These are phyloP conservation scores for Pelagomonas calceolata DNA, from an alignment of 108 stramenopile species.

Conservation along the genomic window DNA sequence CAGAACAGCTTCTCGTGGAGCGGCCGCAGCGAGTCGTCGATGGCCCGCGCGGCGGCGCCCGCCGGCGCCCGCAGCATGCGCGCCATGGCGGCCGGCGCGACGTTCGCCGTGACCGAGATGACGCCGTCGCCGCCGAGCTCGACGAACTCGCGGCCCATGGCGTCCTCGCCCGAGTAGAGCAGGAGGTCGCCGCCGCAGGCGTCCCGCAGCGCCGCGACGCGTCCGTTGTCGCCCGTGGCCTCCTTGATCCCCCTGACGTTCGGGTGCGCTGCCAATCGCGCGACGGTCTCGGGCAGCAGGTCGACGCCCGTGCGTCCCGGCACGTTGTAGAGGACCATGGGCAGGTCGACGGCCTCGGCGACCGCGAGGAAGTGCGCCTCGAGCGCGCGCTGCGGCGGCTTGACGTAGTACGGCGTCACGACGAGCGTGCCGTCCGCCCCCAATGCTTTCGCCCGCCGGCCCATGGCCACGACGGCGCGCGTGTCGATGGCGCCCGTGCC, in stretches of 20 bases:
- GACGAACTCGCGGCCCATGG: constrained; percentile 62
- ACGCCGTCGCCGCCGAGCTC: constrained; percentile 75
- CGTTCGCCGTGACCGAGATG: constrained; percentile 76
- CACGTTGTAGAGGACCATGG: constrained; percentile 81
- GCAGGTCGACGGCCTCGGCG: constrained; percentile 65
- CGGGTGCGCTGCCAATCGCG: constrained; percentile 45
- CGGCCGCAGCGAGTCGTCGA: constrained; percentile 48
- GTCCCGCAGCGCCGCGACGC: constrained; percentile 41
- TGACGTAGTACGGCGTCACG: constrained; percentile 85
- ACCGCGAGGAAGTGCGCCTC: constrained; percentile 58
- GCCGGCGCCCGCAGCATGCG: constrained; percentile 51
- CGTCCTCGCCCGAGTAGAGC: constrained; percentile 79
- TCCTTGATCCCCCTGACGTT: constrained; percentile 73
- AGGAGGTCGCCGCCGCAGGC: constrained; percentile 43
- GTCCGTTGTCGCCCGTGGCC: constrained; percentile 65
- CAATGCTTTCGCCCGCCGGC: constrained; percentile 67
- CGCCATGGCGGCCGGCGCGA: constrained; percentile 55
- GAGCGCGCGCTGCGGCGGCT: constrained; percentile 72
- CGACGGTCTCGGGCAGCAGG: constrained; percentile 54
- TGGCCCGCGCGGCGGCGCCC: constrained; percentile 28
- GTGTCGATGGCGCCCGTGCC: constrained; percentile 77
- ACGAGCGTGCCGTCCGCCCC: constrained; percentile 79
- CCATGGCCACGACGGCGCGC: constrained; percentile 45
- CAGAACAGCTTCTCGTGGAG: constrained; percentile 63
- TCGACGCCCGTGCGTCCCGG: constrained; percentile 61